Percentiles rank a stretch among this genome's conserved stretches.
phyloP scores from a whole-genome alignment of 768 basidiomycete genomes.

The Nidularia pulvinata region DNA sequence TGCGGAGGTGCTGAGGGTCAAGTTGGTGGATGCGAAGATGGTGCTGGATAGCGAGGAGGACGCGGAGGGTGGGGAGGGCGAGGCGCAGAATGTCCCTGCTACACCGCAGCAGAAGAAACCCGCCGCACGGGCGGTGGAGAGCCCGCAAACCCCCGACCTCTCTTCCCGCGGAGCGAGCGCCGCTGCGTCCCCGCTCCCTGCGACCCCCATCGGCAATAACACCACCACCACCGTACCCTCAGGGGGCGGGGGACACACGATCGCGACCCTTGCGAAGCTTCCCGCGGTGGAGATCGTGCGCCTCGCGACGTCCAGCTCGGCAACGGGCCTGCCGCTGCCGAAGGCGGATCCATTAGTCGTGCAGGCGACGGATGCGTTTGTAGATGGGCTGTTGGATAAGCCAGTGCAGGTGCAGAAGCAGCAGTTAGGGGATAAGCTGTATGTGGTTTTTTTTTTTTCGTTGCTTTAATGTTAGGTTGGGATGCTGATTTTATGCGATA shows the following conservation, averaged over 20 bases:
- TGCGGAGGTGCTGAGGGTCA: constrained; percentile 70
- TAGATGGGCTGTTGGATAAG: constrained; percentile 60
- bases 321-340: constrained; percentile 56
- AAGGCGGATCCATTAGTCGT: constrained; percentile 72
- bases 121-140: constrained; percentile 35
- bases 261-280: constrained; percentile 69
- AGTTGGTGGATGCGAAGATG: constrained; percentile 80
- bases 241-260: constrained; percentile 40
- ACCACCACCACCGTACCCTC: constrained; percentile 2
- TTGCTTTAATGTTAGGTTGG: too few relatives aligned
- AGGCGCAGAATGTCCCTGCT: constrained; percentile 17
- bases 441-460: too few relatives aligned
- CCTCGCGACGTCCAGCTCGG: constrained; percentile 51
- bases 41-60: constrained; percentile 77
- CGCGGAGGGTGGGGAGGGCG: constrained; percentile 36
- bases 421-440: constrained; percentile 72
- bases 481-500: too few relatives aligned
- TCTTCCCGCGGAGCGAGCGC: constrained; percentile 77
- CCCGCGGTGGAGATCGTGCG: constrained; percentile 77
- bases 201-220: constrained; percentile 41
- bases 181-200: constrained; percentile 67
- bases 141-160: constrained; percentile 76
- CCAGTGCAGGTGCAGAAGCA: constrained; percentile 71
- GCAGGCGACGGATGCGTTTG: constrained; percentile 71
- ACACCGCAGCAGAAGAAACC: constrained; percentile 70